Base-by-base conservation (phyloP, 192 early-diverging fungal genomes). In the Bifiguratus adelaidae region DNA sequence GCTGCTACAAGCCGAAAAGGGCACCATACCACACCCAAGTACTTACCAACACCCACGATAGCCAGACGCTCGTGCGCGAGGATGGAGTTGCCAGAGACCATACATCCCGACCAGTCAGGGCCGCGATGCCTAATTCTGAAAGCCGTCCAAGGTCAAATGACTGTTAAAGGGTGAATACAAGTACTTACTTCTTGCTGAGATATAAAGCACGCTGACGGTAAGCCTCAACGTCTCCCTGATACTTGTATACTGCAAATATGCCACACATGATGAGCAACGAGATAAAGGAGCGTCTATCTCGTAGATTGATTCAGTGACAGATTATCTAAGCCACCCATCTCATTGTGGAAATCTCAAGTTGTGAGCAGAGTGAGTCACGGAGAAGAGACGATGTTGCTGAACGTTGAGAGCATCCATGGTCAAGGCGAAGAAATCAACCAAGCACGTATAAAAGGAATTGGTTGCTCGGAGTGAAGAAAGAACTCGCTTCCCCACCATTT, bases 71-170 rank as follows among this genome's bases (percentile, higher is more conserved):
- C 95, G 56, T 98, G 95, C 75, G 87, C 88, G 37, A 98, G 56
- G 53, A 98, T 86, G 71, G 81, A 80, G 74, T 91, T 86, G 43
- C 79, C 86, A 21, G 68, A 61, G 28, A 86, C 67, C 24, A 72
- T 75, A 71, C 89, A 86, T 26, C 95, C 95, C 52, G 80, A 85
- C 95, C 95, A 98, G 66, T 98, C 92, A n/a, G 95, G 95, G 30
- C 95, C 95, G 64, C 95, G 88, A 61, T 98, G 95, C 55, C 95
- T 81, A 36, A 98, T 66, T 59, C 88, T 89, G 44, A 41, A 43
- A n/a, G 5, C 6, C 37, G 7, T 20, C 7, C 16, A 40, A 0
- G 6, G 6, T 15, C 7, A 11, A 0, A 40, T 20, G 16, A 5
- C 37, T 40, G 37, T 15, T 11, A 27, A 44, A 19, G 18, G 19